These are phyloP conservation scores for Cladophialophora psammophila DNA, from an alignment of 2,329 filamentous ascomycete genomes.

Conservation along the genomic window DNA sequence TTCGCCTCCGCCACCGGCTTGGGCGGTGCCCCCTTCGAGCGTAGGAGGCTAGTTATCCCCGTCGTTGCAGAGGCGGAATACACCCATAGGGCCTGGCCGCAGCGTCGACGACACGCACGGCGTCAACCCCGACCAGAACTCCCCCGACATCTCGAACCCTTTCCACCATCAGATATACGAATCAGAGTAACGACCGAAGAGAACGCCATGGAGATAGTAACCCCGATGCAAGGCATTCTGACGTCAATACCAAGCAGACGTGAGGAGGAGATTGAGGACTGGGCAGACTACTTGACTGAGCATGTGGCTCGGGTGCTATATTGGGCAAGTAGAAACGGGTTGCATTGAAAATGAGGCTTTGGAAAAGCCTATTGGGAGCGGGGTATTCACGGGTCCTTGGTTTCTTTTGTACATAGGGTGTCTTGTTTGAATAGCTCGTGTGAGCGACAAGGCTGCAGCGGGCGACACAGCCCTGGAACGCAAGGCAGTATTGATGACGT, in stretches of 20 bases:
- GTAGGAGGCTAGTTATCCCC: background rate
- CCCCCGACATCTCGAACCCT: background rate
- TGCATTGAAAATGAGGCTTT: background rate
- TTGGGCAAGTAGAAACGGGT: background rate
- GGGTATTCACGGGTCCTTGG: too few relatives aligned
- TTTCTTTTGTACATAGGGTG: too few relatives aligned
- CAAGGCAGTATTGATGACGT: too few relatives aligned
- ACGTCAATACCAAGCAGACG: background rate
- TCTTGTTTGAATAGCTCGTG: too few relatives aligned
- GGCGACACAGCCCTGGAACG: too few relatives aligned
- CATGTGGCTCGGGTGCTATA: background rate
- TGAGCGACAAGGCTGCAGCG: too few relatives aligned
- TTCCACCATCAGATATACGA: background rate
- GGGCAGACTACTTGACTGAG: background rate
- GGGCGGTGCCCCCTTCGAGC: background rate
- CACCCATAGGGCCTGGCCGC: background rate
- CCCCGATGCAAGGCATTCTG: background rate
- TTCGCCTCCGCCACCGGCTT: background rate
- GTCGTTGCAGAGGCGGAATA: background rate
- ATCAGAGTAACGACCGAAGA: background rate
- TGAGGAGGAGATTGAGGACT: background rate
- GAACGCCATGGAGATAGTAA: too few relatives aligned
- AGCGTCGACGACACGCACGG: background rate
- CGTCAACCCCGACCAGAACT: background rate
- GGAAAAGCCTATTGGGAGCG: too few relatives aligned